Evolutionary conservation across 345 rosid genomes (phyloP), one percentile per base, ranked within the genome.

Genomic region (Theobroma cacao): DNA sequence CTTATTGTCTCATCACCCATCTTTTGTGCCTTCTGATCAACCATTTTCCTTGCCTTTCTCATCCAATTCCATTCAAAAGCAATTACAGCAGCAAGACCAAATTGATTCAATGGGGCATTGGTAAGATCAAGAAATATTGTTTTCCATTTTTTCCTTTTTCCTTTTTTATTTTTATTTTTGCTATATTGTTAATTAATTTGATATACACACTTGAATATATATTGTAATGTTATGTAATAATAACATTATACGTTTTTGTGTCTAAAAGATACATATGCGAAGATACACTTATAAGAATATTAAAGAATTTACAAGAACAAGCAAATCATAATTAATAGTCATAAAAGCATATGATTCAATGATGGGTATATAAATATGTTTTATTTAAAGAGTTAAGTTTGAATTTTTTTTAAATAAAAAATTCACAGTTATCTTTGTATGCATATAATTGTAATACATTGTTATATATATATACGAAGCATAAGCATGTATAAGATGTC

Each of bases 1-100:
- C 47, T 79, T 83, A 76, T 58, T 84, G 24, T 84, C 91, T 82
- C 91, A 79, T 52, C 85, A 64, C 24, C 78, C 86, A 52, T 77
- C 83, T 38, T 86, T 91, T 33, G 24, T 87, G 34, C 71, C 82
- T 0, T 36, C 83, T 7, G 86, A 88, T 67, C 93, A 88, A 70
- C 50, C 89, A 33, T 87, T 91, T 81, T 83, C 90, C 3, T 77
- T 89, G 80, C 79, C 88, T 61, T 92, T 91, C 80, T 84, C 92
- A 14, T 85, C 94, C n/a, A 88, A 79, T 77, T 85, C 90, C 33
- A 84, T 90, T 66, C 87, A 84, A 64, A 92, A 82, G 75, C 93
- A 87, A 59, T 81, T 91, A 36, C 91, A 90, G 14, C 89, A 84
- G 40, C 89, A 85, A 40, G 97, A 92, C 79, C 92, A 94, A 50